Base-by-base conservation (phyloP, 2,329 filamentous ascomycete species). In the Epichloe sylvatica region DNA sequence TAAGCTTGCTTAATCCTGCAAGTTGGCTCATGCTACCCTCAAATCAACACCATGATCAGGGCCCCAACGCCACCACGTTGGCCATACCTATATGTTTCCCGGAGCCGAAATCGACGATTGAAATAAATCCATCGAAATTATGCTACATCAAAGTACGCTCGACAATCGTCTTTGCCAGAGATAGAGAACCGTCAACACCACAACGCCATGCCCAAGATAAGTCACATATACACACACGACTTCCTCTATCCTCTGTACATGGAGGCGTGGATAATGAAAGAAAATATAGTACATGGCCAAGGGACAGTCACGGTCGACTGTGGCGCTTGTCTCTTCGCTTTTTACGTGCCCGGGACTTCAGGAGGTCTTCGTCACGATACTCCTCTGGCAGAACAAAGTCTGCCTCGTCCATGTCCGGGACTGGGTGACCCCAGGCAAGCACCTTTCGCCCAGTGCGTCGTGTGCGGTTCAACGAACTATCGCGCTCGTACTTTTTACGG, bases 371-470 rank as follows among this genome's bases (percentile, higher is more conserved):
- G 64, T 83, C 63, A 63, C 70, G 66, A 52, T 77, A 78, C 37
- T 84, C 83, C 6, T 76, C 71, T 0, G 90, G 86, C 47, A 95
- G 69, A 51, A 78, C 73, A 62, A 96, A 97, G 40, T 94, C 86
- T 34, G 63, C 62, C 61, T 86, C 77, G 5, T 70, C 63, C 51
- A 84, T 70, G 13, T 94, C 86, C 1, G 90, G 90, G 19, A 97
- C 67, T 0, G 84, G 77, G 25, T 83, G 78, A 0, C 91, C 91
- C 76, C 92, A 97, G 3, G 90, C 91, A 45, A 84, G 72, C 15
- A 82, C 74, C 47, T 77, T 85, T 46, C 87, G 76, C 41, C 80
- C 79, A 46, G 81, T 78, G 47, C 86, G 80, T 35, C 88, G 76
- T 45, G 79, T 74, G 56, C 80, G 81, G 53, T 80, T 83, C n/a